Percentiles rank a stretch among this genome's conserved stretches.
phyloP scores from a whole-genome alignment of 805 yeast genomes.

The Schwanniomyces yamadae region DNA sequence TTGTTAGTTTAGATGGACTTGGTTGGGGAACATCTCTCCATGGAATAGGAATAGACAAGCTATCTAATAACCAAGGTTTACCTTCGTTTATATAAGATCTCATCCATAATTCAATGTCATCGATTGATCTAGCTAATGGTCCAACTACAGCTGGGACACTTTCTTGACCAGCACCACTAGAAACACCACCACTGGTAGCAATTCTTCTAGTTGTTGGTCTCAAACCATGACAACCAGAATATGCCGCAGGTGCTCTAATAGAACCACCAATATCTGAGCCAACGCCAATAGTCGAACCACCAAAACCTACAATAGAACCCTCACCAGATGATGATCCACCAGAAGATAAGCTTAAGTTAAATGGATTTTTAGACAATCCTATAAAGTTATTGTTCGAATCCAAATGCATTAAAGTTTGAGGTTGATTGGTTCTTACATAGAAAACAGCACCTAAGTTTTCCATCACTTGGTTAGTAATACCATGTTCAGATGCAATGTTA shows the following conservation, averaged over 20 bases:
- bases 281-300: slow-evolving; percentile 40
- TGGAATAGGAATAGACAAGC: slow-evolving; percentile 46
- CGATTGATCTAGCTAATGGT: slow-evolving; percentile 63
- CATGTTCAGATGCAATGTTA: slow-evolving; percentile 29
- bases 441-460: slow-evolving; percentile 44
- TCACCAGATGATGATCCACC: slow-evolving; percentile 49
- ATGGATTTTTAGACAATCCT: slow-evolving; percentile 40
- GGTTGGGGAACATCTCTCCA: slow-evolving; percentile 51
- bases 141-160: slow-evolving; percentile 66
- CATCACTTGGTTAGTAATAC: slow-evolving; percentile 30
- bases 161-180: slow-evolving; percentile 63
- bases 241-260: slow-evolving; percentile 45
- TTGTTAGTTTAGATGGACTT: slow-evolving; percentile 45
- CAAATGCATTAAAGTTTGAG: slow-evolving; percentile 47
- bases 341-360: slow-evolving; percentile 35
- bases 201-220: slow-evolving; percentile 43
- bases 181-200: slow-evolving; percentile 43
- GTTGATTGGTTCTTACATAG: slow-evolving; percentile 44
- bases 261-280: slow-evolving; percentile 48
- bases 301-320: slow-evolving; percentile 42
- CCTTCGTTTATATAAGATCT: slow-evolving; percentile 58
- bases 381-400: slow-evolving; percentile 40
- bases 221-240: slow-evolving; percentile 40
- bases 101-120: slow-evolving; percentile 71
- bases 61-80: slow-evolving; percentile 60